phyloP scores from a whole-genome alignment of 2,329 filamentous ascomycete species.

The Alternaria tenuissima region DNA sequence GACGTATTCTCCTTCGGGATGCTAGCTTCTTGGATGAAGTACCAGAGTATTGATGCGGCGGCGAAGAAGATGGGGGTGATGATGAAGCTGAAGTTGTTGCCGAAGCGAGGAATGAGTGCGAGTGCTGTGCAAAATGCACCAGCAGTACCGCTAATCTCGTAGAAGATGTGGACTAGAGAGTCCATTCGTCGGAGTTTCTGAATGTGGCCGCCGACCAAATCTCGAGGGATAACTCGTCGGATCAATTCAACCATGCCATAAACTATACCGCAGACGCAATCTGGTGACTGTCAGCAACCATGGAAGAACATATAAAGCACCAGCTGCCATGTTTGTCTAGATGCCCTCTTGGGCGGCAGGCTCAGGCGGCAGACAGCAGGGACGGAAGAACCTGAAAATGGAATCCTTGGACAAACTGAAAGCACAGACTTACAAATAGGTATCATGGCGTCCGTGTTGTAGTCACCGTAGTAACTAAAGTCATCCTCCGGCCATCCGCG shows the following conservation, averaged over 20 bases:
- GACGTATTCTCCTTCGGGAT: slow-evolving; percentile 36
- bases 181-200: slow-evolving; percentile 60
- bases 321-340: not conserved
- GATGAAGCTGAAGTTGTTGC: slow-evolving; percentile 62
- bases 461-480: slow-evolving; percentile 59
- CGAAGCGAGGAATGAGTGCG: slow-evolving; percentile 60
- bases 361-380: not conserved
- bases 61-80: slow-evolving; percentile 60
- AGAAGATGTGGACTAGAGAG: slow-evolving; percentile 58
- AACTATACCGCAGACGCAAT: slow-evolving; percentile 37
- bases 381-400: too few species aligned
- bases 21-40: slow-evolving; percentile 56
- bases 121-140: slow-evolving; percentile 60
- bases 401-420: not conserved
- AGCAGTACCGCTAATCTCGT: slow-evolving; percentile 59
- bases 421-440: slow-evolving; percentile 51
- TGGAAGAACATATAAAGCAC: not conserved
- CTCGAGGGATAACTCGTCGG: slow-evolving; percentile 60
- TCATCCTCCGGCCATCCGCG: slow-evolving; percentile 47
- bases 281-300: slow-evolving; percentile 23
- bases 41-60: slow-evolving; percentile 55
- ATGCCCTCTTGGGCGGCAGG: not conserved
- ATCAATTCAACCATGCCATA: slow-evolving; percentile 63
- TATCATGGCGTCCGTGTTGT: slow-evolving; percentile 60
- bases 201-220: slow-evolving; percentile 61